A percentile compares a stretch with the other conserved stretches of the same genome.
These are phyloP conservation scores for Colletotrichum camelliae DNA, from an alignment of 2,329 filamentous ascomycete species.

Conservation along the genomic window DNA sequence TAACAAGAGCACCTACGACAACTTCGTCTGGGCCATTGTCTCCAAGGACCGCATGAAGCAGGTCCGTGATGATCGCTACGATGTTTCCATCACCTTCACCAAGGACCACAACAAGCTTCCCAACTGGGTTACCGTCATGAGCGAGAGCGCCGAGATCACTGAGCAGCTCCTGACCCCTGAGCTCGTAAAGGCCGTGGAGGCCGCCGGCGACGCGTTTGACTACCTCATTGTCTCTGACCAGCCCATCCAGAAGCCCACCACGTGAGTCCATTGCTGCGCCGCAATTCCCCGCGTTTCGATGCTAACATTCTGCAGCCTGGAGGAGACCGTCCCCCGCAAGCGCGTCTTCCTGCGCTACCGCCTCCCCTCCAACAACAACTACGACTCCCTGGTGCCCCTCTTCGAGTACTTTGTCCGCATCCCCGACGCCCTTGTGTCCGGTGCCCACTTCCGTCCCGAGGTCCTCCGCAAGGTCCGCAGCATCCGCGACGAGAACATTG, in stretches of 20 bases:
- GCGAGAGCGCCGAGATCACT: conserved; percentile 93
- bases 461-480: conserved; percentile 83
- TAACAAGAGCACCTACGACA: conserved; percentile 76
- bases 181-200: conserved; percentile 77
- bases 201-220: conserved; percentile 82
- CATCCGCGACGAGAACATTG: conserved; percentile 80
- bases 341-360: conserved; percentile 82
- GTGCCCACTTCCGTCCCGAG: conserved; percentile 87
- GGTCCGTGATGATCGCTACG: conserved; percentile 91
- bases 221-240: conserved; percentile 91
- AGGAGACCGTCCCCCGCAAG: conserved; percentile 86
- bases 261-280: conserved; percentile 57
- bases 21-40: conserved; percentile 93
- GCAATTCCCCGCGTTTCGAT: neutral
- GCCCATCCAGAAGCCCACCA: conserved; percentile 83
- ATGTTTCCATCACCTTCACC: conserved; percentile 89
- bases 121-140: conserved; percentile 92
- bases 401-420: conserved; percentile 84
- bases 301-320: conserved; percentile 61
- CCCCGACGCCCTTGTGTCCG: conserved; percentile 78
- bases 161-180: conserved; percentile 88
- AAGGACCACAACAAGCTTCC: conserved; percentile 94
- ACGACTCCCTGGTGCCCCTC: conserved; percentile 71
- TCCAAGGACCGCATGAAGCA: conserved; percentile 94
- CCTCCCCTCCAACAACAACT: conserved; percentile 68